These are phyloP conservation scores for Aspergillus brunneoviolaceus DNA, from an alignment of 2,329 filamentous ascomycete species.

Conservation along the genomic window DNA sequence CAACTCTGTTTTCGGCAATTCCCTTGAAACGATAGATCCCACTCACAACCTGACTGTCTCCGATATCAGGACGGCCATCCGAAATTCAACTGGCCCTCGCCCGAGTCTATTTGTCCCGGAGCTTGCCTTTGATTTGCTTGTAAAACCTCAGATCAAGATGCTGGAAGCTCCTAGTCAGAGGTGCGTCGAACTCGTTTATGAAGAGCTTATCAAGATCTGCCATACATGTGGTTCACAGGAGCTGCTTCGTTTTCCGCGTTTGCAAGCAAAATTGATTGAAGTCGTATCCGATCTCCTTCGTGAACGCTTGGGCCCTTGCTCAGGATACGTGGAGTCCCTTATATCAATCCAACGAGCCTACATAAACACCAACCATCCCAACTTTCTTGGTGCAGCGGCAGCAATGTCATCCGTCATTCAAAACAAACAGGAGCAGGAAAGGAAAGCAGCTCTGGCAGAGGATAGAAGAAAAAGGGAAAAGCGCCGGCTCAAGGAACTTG, in stretches of 20 bases:
- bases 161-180: conserved; percentile 92
- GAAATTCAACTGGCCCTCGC: conserved; percentile 93
- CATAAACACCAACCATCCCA: conserved; percentile 99
- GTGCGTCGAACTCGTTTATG: conserved; percentile 96
- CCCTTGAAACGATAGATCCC: conserved; percentile 91
- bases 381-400: conserved; percentile 93
- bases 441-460: conserved; percentile 74
- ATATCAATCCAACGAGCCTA: conserved; percentile 97
- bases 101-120: conserved; percentile 97
- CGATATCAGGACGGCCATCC: conserved; percentile 94
- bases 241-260: conserved; percentile 82
- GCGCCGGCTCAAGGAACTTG: conserved; percentile 78
- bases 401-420: conserved; percentile 97
- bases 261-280: conserved; percentile 96
- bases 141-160: conserved; percentile 98
- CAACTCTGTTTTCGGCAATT: conserved; percentile 97
- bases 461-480: conserved; percentile 84
- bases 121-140: conserved; percentile 93
- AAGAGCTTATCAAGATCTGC: conserved; percentile 98
- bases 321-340: conserved; percentile 88
- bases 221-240: conserved; percentile 97
- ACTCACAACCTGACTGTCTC: conserved; percentile 91
- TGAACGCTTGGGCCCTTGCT: conserved; percentile 85
- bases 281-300: conserved; percentile 94
- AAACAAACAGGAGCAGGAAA: conserved; percentile 91